Evolutionary conservation across 2,329 filamentous ascomycete genomes (phyloP), one percentile per base, ranked within the genome.

Genomic region (Scolecobasidium constrictum): DNA sequence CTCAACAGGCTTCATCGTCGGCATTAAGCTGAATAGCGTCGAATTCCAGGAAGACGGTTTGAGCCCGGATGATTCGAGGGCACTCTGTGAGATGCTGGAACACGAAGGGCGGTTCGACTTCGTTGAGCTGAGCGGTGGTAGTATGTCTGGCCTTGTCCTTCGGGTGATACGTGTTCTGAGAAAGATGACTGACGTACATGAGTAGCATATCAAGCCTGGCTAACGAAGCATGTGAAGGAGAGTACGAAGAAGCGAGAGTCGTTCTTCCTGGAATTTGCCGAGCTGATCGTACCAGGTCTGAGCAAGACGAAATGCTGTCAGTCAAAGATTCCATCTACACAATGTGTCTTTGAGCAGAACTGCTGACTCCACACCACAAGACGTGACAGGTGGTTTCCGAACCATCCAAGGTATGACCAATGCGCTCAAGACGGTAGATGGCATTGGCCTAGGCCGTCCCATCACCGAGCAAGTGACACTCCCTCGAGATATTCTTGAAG

Each of bases 201-300:
- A n/a, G n/a, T n/a, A n/a, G n/a, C 75, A 0, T 78, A 77, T 50
- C 68, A 80, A 56, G 56, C 61, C 16, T 52, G 72, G 1, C 72
- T 65, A 0, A 75, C 77, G 47, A 50, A 49, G 2, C 70, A 75
- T 52, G 63, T 68, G 56, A 61, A 66, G 38, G 74, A 78, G 35
- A 69, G 64, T 13, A 77, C 73, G 11, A 65, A 65, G 56, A 69
- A 71, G 58, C 62, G 73, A 4, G 74, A 77, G 50, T 66, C 71
- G 2, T 78, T 76, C 63, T 79, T 78, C 63, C 53, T 77, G 35
- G 72, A 77, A 4, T 77, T 76, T 46, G 75, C 75, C 0, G 68
- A 78, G 45, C 51, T 57, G 47, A 68, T 80, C 52, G 58, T 69
- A 18, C 56, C 69, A 23, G 57, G 55, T 7, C 55, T 74, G 33